Base-by-base conservation (phyloP, 495 filamentous ascomycete genomes). In the Apiosordaria backusii region DNA sequence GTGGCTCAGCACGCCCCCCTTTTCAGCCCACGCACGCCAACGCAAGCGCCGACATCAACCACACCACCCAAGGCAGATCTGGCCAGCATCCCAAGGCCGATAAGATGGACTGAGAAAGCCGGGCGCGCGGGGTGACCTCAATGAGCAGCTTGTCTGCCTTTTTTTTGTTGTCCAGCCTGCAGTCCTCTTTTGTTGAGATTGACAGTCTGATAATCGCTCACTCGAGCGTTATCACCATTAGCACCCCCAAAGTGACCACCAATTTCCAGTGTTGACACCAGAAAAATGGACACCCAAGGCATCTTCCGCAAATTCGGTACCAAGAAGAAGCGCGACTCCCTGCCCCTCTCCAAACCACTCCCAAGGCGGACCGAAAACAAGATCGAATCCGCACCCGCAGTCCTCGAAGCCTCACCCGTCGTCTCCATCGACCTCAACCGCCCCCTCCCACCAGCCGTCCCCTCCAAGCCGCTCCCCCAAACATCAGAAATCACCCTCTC, bases 1-100 rank as follows among this genome's bases (percentile, higher is more conserved):
- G 57, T 59, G 57, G 57, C 57, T 59, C 57, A 59, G 57, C 57
- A 59, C 7, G 57, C 22, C 57, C 18, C 22, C 9, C 6, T 3
- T 10, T 45, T 45, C 35, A 45, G 35, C 35, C 35, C 35, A 45
- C 35, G 35, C 13, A 45, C 35, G 35, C 35, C 35, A 45, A 45
- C 16, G 35, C 35, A 45, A 13, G 35, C 35, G 35, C 35, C 35
- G 35, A 45, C 35, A 45, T 13, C 35, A 45, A 45, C 35, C 35
- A 45, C 35, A 45, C 35, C 13, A 13, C 35, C 35, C 13, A 45
- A 45, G 35, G 13, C 16, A 29, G 19, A 23, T 5, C 57, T 24
- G 57, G 24, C 57, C 7, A 15, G 24, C 16, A 27, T 23, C 0
- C 16, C 57, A 59, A 59, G 57, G 57, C 22, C 21, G 21, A 59